Base-by-base conservation (phyloP, 768 basidiomycete genomes). In the Nidularia sp. region DNA sequence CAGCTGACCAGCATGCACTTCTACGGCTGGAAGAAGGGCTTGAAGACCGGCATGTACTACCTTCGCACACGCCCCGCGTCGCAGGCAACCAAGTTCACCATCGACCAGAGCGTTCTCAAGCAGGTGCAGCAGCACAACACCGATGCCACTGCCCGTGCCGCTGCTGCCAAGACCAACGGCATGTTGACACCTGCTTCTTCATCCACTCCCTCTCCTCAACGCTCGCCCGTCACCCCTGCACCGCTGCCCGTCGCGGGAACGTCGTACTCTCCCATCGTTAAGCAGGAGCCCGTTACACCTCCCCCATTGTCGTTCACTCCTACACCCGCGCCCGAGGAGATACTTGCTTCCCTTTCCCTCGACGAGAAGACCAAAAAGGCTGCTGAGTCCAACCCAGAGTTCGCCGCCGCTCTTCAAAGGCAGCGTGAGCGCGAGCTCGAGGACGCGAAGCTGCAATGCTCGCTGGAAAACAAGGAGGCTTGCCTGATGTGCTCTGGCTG, bases 41-140 rank as follows among this genome's bases (percentile, higher is more conserved):
- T 99, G 64, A 99, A 99, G 83, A 99, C 97, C 1, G 97, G 96
- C 59, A 95, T 96, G 91, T 94, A 93, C 73, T 98, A 99, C 70
- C 80, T 99, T 47, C 84, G 97, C 50, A 98, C 97, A 34, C 83
- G 92, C 49, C 92, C 97, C 4, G 94, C 95, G 6, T 91, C 93
- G 9, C 88, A 93, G 63, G 97, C 97, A 48, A 95, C 96, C 66
- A 93, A 99, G 73, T 98, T 99, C 76, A 99, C 97, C 7, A 84
- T 98, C 53, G 94, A 96, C 66, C 86, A 90, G 66, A 80, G 73
- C 35, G 70, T 90, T 49, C 74, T 96, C 52, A 87, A 88, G 63
- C 71, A 81, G 42, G 83, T 79, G 8, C 81, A 82, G 68, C 67
- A 73, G 55, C 76, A 80, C 48, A 67, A 69, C 34, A 67, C 66